phyloP scores from a whole-genome alignment of 108 stramenopile genomes.

The Schizochytrium sp. region DNA sequence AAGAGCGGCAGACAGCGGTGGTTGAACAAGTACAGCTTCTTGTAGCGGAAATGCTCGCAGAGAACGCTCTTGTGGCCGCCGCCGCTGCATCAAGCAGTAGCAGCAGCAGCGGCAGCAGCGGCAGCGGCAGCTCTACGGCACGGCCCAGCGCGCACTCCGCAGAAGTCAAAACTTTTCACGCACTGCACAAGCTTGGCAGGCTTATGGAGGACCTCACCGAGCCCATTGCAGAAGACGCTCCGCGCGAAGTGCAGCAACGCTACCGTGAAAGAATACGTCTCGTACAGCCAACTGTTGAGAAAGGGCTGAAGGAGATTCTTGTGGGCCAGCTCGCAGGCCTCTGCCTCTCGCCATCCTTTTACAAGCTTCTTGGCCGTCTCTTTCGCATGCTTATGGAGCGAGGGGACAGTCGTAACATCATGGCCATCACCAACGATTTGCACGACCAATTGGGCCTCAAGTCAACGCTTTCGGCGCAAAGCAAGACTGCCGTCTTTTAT shows the following conservation, averaged over 20 bases:
- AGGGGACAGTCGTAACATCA: neutral
- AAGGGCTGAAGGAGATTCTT: neutral
- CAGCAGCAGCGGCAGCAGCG: neutral
- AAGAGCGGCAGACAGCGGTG: neutral
- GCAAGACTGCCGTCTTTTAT: neutral
- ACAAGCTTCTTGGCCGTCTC: neutral
- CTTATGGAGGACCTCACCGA: neutral
- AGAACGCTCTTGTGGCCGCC: neutral
- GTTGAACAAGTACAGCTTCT: neutral
- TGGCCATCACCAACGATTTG: slow-evolving; percentile 1
- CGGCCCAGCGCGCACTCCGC: neutral
- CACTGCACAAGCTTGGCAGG: neutral
- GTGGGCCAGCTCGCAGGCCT: neutral
- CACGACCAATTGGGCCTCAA: neutral
- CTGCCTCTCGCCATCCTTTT: neutral
- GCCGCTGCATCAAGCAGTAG: neutral
- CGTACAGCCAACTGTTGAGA: slow-evolving; percentile 1
- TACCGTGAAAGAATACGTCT: neutral
- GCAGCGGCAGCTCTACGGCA: neutral
- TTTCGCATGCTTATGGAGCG: neutral
- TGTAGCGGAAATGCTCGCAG: neutral
- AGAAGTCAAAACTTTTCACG: neutral
- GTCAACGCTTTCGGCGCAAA: neutral
- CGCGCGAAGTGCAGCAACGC: neutral
- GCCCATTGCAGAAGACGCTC: neutral